A percentile compares a stretch with the other conserved stretches of the same genome.
Evolutionary conservation across 1,284 basidiomycete species (phyloP).

Genomic region (Ustilago trichophora): DNA sequence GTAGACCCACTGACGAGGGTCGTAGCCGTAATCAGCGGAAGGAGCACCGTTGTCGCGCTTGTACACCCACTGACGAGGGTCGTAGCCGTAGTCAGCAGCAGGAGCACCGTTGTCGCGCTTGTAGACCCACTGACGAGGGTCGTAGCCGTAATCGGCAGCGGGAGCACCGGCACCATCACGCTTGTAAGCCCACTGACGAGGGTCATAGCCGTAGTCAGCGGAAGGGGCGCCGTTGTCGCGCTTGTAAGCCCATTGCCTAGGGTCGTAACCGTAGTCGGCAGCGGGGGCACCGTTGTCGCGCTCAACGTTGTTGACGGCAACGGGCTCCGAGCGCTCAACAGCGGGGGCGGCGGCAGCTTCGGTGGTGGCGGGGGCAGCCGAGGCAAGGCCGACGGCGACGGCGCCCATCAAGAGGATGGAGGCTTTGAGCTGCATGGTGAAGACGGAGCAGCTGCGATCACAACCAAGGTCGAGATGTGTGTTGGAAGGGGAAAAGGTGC

Average conservation of each 20-base stretch:
- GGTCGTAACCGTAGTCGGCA: constrained; percentile 21
- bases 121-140: constrained; percentile 16
- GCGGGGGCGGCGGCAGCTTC: constrained; percentile 14
- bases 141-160: constrained; percentile 15
- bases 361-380: constrained; percentile 22
- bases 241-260: constrained; percentile 19
- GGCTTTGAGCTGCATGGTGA: constrained; percentile 38
- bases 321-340: constrained; percentile 28
- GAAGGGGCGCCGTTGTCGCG: constrained; percentile 14
- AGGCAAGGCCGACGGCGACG: constrained; percentile 27
- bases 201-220: constrained; percentile 19
- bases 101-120: constrained; percentile 18
- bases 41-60: constrained; percentile 25
- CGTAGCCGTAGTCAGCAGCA: constrained; percentile 3
- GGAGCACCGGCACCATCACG: constrained; percentile 13
- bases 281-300: constrained; percentile 21
- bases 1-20: constrained; percentile 6
- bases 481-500: background rate
- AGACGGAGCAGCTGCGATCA: constrained; percentile 3
- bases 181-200: constrained; percentile 22
- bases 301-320: constrained; percentile 14
- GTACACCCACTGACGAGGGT: constrained; percentile 13
- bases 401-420: constrained; percentile 33
- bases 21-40: constrained; percentile 13
- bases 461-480: constrained; percentile 7